Conservation (phyloP, 164 flowering plant genomes). For the Macadamia tetraphylla region DNA sequence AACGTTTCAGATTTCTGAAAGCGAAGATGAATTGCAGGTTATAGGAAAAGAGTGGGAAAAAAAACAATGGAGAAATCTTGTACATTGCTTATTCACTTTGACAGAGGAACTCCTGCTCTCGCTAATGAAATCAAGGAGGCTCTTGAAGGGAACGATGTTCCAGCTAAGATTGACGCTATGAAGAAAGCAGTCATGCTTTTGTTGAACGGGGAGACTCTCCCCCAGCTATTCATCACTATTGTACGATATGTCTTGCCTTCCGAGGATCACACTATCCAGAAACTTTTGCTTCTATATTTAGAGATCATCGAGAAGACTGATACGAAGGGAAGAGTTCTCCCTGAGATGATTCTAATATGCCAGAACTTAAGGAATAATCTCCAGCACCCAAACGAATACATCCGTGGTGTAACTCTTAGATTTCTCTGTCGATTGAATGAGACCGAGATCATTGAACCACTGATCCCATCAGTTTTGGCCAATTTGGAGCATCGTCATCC, state of each 20-base stretch:
- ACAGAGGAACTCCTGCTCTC: constrained; percentile 73
- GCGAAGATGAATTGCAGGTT: not conserved
- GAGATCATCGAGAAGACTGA: constrained; percentile 92
- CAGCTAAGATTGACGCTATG: constrained; percentile 60
- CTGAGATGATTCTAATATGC: constrained; percentile 92
- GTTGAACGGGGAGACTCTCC: constrained; percentile 74
- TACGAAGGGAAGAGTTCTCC: constrained; percentile 58
- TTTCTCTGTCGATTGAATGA: constrained; percentile 79
- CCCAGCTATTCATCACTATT: constrained; percentile 77
- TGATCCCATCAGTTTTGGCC: constrained; percentile 52
- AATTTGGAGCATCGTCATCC: constrained; percentile 88
- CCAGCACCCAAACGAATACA: constrained; percentile 87
- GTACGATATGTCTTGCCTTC: constrained; percentile 79
- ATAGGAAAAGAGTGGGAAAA: too few species aligned
- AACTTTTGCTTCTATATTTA: constrained; percentile 66
- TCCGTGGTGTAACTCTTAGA: constrained; percentile 85
- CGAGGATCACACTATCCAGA: constrained; percentile 90
- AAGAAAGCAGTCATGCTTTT: constrained; percentile 72
- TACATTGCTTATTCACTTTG: constrained; percentile 57
- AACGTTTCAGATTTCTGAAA: too few species aligned
- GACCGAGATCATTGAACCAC: constrained; percentile 29
- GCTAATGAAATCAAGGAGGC: constrained; percentile 82
- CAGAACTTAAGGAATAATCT: constrained; percentile 87
- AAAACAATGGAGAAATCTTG: constrained; percentile 67
- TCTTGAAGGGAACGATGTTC: constrained; percentile 54